Base-by-base conservation (phyloP, 768 basidiomycete genomes). In the Rubroboletus pulcherrimus region DNA sequence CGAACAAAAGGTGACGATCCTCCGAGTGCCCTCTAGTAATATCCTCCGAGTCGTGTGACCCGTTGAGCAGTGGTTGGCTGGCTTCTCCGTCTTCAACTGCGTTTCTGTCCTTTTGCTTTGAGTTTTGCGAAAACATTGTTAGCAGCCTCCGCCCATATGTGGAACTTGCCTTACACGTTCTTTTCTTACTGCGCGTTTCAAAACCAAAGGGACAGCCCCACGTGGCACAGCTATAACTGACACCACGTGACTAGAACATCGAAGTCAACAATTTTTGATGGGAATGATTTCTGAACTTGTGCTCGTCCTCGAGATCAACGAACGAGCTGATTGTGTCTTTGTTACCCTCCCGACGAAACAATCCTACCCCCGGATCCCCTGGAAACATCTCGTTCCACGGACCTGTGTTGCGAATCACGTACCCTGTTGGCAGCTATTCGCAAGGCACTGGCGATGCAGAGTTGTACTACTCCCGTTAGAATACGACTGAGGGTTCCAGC, bases 11-110 rank as follows among this genome's bases (percentile, higher is more conserved):
- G 38, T 74, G 55, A 42, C 34, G 43, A 44, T 64, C 63, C 24
- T 63, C 56, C 15, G 43, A 46, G 51, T 70, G 65, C 24, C 66
- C 61, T 35, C 38, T 69, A n/a, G 70, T 61, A 47, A 76, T 60
- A 60, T 77, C 71, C 31, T 81, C 21, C 21, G 21, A 21, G 21
- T 21, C 78, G 39, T 69, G 72, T 38, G 79, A 76, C 54, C 62
- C 66, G 40, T 72, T 71, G 37, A 90, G 81, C 35, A 91, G 74
- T 7, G 89, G 89, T 62, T 82, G 79, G 40, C 74, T 74, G 49
- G 75, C 79, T 59, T 85, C 85, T 12, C 61, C 66, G 26, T 66
- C 61, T 8, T 33, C 54, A 41, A 59, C 34, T 15, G 65, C 47
- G 47, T 51, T 60, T 55, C 70, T 58, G 40, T 71, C 69, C 57